A percentile compares a stretch with the other conserved stretches of the same genome.
Evolutionary conservation across 106 monocot species (phyloP).

Genomic region (Phalaenopsis equestris): DNA sequence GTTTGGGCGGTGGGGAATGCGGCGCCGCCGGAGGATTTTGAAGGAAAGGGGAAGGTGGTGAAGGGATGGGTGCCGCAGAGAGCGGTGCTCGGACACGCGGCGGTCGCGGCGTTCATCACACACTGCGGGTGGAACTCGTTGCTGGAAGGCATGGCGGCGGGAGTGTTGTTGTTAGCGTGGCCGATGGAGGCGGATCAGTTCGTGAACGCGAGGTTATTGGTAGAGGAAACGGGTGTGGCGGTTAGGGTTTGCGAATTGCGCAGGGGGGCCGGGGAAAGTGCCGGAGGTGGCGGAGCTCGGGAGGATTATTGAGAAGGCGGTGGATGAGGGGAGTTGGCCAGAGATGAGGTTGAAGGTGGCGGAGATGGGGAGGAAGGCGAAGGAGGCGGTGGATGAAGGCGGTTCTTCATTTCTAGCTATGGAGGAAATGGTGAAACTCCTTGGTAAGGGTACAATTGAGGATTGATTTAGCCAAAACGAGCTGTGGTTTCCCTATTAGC

Average conservation of each 20-base stretch:
- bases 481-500: too few relatives aligned
- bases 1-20: conserved; percentile 14
- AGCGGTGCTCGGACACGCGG: conserved; percentile 17
- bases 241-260: conserved; percentile 9
- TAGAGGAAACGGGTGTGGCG: conserved; percentile 3
- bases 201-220: conserved; percentile 19
- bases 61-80: conserved; percentile 23
- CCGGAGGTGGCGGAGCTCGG: not conserved
- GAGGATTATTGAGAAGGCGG: conserved; percentile 1
- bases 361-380: conserved; percentile 3
- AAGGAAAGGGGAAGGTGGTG: conserved; percentile 14
- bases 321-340: not conserved
- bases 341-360: not conserved
- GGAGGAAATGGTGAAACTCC: too few relatives aligned
- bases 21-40: not conserved
- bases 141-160: conserved; percentile 14
- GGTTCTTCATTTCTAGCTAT: too few relatives aligned
- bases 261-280: not conserved
- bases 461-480: too few relatives aligned
- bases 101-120: conserved; percentile 28
- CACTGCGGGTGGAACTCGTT: conserved; percentile 17
- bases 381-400: too few relatives aligned
- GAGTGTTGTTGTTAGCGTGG: conserved; percentile 15
- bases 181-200: conserved; percentile 25
- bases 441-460: too few relatives aligned